Percentiles rank a stretch among this genome's conserved stretches.
These are phyloP conservation scores for Chaetomiaceae sp. DNA, from an alignment of 2,329 filamentous ascomycete genomes.

Conservation along the genomic window DNA sequence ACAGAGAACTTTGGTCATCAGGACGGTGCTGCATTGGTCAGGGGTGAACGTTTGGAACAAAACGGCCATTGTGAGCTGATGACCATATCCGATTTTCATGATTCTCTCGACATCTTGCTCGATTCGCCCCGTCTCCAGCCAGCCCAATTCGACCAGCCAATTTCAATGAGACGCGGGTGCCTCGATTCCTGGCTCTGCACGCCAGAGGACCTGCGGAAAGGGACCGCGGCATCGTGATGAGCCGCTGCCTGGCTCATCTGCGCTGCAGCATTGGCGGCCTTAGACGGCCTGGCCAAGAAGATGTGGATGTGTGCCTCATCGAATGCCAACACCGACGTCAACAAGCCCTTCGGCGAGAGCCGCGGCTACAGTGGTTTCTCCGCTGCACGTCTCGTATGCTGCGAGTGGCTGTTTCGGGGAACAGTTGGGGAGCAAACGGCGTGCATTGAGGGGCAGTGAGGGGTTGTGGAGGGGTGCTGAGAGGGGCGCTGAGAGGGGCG, in stretches of 20 bases:
- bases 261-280: constrained; percentile 4
- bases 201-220: neutral
- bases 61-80: neutral
- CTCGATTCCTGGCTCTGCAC: neutral
- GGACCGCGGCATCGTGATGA: neutral
- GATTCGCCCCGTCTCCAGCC: neutral
- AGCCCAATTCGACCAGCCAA: neutral
- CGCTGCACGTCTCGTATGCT: constrained; percentile 2
- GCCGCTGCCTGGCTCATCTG: constrained; percentile 4
- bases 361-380: neutral
- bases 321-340: constrained; percentile 11
- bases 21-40: constrained; percentile 14
- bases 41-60: constrained; percentile 6
- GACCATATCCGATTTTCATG: neutral
- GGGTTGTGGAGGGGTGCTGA: constrained; percentile 15
- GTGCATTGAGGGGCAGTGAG: constrained; percentile 23
- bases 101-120: neutral
- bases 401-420: constrained; percentile 21
- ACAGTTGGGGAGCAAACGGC: constrained; percentile 20
- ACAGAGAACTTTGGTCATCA: constrained; percentile 17
- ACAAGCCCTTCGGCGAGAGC: neutral
- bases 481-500: constrained; percentile 16
- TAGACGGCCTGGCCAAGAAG: neutral
- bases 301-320: too few relatives aligned
- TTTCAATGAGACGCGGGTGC: neutral